A percentile compares a stretch with the other conserved stretches of the same genome.
Evolutionary conservation across 2,329 filamentous ascomycete genomes (phyloP).

Genomic region (Exophiala dermatitidis): DNA sequence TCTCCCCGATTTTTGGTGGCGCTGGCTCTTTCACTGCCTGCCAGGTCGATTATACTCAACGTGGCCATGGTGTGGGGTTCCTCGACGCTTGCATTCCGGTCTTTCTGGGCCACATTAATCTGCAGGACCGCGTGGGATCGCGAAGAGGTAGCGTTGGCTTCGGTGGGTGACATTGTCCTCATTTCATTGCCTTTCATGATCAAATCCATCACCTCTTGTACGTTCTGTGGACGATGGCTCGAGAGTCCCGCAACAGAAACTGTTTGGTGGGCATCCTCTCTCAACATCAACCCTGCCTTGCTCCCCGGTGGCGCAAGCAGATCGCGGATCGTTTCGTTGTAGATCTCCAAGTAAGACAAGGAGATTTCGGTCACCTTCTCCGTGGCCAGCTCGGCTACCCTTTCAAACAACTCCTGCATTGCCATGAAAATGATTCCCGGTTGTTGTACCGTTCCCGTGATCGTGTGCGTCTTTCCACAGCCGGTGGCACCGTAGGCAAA

Average conservation of each 20-base stretch:
- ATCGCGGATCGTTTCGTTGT: slow-evolving; percentile 98
- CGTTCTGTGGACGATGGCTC: slow-evolving; percentile 82
- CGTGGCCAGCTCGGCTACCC: slow-evolving; percentile 75
- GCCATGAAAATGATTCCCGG: slow-evolving; percentile 98
- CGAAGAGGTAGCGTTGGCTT: slow-evolving; percentile 94
- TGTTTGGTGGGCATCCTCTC: slow-evolving; percentile 87
- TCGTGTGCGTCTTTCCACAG: slow-evolving; percentile 97
- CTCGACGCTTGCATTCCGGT: slow-evolving; percentile 82
- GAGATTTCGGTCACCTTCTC: slow-evolving; percentile 88
- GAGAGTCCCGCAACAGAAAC: slow-evolving; percentile 87
- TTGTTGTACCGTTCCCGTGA: slow-evolving; percentile 82
- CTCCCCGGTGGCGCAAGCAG: slow-evolving; percentile 77
- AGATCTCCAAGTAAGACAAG: slow-evolving; percentile 94
- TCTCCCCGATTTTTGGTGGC: slow-evolving; percentile 95
- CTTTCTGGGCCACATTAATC: slow-evolving; percentile 91
- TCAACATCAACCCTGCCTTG: slow-evolving; percentile 79
- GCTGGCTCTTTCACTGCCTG: slow-evolving; percentile 89
- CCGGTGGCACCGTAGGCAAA: slow-evolving; percentile 97
- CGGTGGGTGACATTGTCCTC: slow-evolving; percentile 91
- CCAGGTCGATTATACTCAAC: slow-evolving; percentile 93
- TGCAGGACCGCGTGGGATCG: slow-evolving; percentile 95
- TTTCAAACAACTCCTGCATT: slow-evolving; percentile 98
- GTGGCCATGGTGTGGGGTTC: slow-evolving; percentile 98
- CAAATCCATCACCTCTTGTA: slow-evolving; percentile 98
- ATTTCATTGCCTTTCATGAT: slow-evolving; percentile 92